These are phyloP conservation scores for Geum urbanum DNA, from an alignment of 306 rosid species.

Conservation along the genomic window DNA sequence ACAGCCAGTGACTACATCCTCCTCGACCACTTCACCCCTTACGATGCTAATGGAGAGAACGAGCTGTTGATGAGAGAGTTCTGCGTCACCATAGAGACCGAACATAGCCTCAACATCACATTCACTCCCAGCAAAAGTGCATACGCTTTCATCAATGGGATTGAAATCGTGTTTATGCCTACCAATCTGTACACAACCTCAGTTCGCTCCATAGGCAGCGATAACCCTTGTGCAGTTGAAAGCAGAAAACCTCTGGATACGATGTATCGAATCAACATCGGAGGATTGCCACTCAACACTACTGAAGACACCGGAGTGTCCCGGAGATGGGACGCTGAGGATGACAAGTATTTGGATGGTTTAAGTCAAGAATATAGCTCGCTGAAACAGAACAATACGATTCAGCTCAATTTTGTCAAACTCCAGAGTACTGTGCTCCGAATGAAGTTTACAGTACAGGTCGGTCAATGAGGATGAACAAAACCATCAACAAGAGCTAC, in stretches of 20 bases:
- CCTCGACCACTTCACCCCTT: constrained; percentile 36
- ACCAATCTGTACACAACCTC: constrained; percentile 28
- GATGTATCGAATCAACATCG: constrained; percentile 17
- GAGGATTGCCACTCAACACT: not conserved
- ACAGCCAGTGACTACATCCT: constrained; percentile 44
- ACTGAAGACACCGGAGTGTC: constrained; percentile 4
- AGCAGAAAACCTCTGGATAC: constrained; percentile 12
- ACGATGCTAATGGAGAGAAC: not conserved
- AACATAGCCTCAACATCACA: constrained; percentile 32
- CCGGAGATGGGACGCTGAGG: constrained; percentile 10
- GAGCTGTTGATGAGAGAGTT: constrained; percentile 33
- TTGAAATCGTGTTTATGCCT: constrained; percentile 75
- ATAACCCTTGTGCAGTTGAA: not conserved
- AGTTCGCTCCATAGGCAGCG: not conserved
- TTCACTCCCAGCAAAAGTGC: constrained; percentile 39
- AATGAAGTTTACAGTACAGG: constrained; percentile 18
- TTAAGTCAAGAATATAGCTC: accelerated
- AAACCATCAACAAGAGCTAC: not conserved
- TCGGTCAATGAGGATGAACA: not conserved
- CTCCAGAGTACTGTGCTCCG: not conserved
- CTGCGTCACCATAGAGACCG: constrained; percentile 21
- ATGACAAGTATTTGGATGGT: not conserved
- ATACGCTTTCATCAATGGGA: constrained; percentile 62
- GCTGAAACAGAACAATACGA: accelerated
- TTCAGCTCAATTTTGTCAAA: not conserved